A percentile compares a stretch with the other conserved stretches of the same genome.
These are phyloP conservation scores for Penicillium dipodomyicola DNA, from an alignment of 495 filamentous ascomycete genomes.

Conservation along the genomic window DNA sequence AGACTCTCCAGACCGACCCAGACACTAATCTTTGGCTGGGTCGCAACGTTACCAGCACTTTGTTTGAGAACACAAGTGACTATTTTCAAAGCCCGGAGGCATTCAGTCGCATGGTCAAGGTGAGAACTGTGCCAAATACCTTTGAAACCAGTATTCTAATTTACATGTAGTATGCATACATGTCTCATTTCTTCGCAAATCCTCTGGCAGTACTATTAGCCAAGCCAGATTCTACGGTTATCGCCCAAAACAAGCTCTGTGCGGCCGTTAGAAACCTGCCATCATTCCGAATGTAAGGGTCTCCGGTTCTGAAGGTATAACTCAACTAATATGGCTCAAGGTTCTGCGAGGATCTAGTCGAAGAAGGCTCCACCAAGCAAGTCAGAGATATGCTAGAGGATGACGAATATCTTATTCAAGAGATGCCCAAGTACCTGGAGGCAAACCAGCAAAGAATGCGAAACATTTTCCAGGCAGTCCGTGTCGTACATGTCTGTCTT, in stretches of 20 bases:
- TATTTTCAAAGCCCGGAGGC: slow-evolving; percentile 83
- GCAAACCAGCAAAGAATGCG: slow-evolving; percentile 43
- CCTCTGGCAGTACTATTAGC: slow-evolving; percentile 67
- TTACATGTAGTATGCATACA: slow-evolving; percentile 72
- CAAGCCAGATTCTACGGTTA: slow-evolving; percentile 30
- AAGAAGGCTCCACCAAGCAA: slow-evolving; percentile 36
- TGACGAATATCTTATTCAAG: slow-evolving; percentile 44
- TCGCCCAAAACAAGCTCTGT: slow-evolving; percentile 54
- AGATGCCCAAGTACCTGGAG: slow-evolving; percentile 32
- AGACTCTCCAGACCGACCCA: slow-evolving; percentile 56
- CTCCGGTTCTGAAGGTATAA: not conserved
- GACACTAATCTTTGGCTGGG: slow-evolving; percentile 65
- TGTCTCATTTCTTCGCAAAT: slow-evolving; percentile 96
- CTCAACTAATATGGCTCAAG: slow-evolving; percentile 26
- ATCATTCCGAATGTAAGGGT: slow-evolving; percentile 67
- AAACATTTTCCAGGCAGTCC: slow-evolving; percentile 46
- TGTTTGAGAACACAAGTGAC: slow-evolving; percentile 77
- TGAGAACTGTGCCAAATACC: slow-evolving; percentile 31
- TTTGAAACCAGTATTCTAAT: slow-evolving; percentile 10
- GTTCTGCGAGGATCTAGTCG: slow-evolving; percentile 46
- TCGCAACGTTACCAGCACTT: slow-evolving; percentile 54
- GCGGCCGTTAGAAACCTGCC: slow-evolving; percentile 74
- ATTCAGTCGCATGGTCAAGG: slow-evolving; percentile 78
- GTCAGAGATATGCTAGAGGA: slow-evolving; percentile 52
- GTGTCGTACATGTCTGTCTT: slow-evolving; percentile 45